Percentiles rank a stretch among this genome's conserved stretches.
phyloP scores from a whole-genome alignment of 2,329 filamentous ascomycete genomes.

The Ophiostoma perfectum region DNA sequence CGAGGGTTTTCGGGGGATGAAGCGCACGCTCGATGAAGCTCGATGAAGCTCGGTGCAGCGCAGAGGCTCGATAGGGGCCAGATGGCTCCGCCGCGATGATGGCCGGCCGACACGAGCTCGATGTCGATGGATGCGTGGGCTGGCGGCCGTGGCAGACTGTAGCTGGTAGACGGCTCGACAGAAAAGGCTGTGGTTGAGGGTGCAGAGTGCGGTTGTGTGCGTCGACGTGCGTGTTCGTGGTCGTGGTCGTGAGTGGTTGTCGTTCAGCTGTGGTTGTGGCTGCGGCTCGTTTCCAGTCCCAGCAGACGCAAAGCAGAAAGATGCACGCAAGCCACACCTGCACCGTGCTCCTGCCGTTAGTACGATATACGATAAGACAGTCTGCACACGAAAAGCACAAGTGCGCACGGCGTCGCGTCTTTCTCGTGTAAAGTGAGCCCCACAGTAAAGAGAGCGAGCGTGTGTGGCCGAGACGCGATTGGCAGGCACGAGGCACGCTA shows the following conservation, averaged over 20 bases:
- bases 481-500: neutral
- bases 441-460: neutral
- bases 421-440: slow-evolving; percentile 25
- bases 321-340: no score
- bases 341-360: no score
- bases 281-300: neutral
- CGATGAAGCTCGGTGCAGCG: neutral
- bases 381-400: neutral
- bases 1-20: neutral
- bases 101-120: neutral
- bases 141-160: neutral
- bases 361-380: neutral
- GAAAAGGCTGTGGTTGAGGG: neutral
- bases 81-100: neutral
- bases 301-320: neutral
- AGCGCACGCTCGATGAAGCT: neutral
- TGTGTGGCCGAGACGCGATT: slow-evolving; percentile 18
- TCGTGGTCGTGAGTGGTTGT: neutral
- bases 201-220: no score
- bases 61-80: neutral
- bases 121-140: neutral
- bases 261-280: neutral
- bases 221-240: neutral
- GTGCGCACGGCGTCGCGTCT: slow-evolving; percentile 23
- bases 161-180: neutral